Evolutionary conservation across 192 early-diverging fungal species (phyloP).

Genomic region (Coemansia sp.): DNA sequence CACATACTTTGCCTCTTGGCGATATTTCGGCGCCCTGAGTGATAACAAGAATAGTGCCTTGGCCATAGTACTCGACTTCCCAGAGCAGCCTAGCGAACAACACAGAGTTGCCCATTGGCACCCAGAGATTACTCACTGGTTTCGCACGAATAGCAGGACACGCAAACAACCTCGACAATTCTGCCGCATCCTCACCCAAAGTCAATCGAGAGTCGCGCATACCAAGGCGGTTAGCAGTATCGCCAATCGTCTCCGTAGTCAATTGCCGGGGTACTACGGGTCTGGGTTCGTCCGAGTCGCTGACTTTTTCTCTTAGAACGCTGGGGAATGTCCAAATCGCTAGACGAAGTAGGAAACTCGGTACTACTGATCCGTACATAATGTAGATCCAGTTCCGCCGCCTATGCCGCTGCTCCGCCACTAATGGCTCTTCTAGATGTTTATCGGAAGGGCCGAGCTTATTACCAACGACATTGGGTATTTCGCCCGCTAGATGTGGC

Average conservation of each 20-base stretch:
- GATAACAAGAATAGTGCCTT: slow-evolving; percentile 44
- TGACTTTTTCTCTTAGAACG: neutral
- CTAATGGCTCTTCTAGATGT: neutral
- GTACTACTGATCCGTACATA: slow-evolving; percentile 47
- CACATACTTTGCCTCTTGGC: slow-evolving; percentile 9
- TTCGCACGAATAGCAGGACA: slow-evolving; percentile 28
- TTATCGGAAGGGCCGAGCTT: neutral
- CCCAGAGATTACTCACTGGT: slow-evolving; percentile 44
- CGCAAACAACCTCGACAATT: slow-evolving; percentile 27
- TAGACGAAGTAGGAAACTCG: slow-evolving; percentile 10
- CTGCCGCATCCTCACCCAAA: slow-evolving; percentile 9
- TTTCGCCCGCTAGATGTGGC: slow-evolving; percentile 30
- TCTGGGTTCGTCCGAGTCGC: too few species aligned
- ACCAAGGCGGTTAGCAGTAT: neutral
- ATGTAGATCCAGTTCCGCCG: slow-evolving; percentile 33
- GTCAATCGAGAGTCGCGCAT: neutral
- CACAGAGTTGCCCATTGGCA: slow-evolving; percentile 28
- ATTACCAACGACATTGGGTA: slow-evolving; percentile 33
- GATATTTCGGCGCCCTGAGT: slow-evolving; percentile 35
- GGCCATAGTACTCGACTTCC: slow-evolving; percentile 37
- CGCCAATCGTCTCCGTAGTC: neutral
- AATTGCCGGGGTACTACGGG: neutral
- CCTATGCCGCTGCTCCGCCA: neutral
- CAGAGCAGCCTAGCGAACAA: slow-evolving; percentile 26
- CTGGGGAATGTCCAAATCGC: slow-evolving; percentile 19